Percentiles rank a stretch among this genome's conserved stretches.
Evolutionary conservation across 345 rosid genomes (phyloP).

Genomic region (Citrus reticulata): DNA sequence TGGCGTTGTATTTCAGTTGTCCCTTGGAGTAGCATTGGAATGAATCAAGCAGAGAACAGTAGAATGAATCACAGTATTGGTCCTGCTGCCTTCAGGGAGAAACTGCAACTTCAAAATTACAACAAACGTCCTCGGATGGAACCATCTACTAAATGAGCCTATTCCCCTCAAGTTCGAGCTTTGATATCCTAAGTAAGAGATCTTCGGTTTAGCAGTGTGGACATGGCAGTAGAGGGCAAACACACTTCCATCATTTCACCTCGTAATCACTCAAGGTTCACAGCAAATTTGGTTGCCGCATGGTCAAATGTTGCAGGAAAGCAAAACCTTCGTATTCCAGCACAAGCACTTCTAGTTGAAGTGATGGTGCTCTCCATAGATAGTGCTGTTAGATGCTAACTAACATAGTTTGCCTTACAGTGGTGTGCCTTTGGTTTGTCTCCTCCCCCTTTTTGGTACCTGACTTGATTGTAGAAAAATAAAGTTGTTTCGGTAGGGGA

Average conservation of each 20-base stretch:
- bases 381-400: too few relatives aligned
- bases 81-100: neutral
- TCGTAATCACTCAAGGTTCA: neutral
- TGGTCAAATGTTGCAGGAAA: neutral
- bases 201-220: neutral
- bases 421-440: too few relatives aligned
- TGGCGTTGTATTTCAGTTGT: neutral
- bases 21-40: neutral
- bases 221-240: neutral
- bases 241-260: neutral
- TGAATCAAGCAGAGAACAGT: neutral
- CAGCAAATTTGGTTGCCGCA: neutral
- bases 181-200: neutral
- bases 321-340: neutral
- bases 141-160: neutral
- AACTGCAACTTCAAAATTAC: neutral
- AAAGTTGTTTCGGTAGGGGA: too few relatives aligned
- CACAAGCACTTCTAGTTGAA: neutral
- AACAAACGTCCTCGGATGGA: conserved; percentile 21
- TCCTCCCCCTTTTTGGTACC: too few relatives aligned
- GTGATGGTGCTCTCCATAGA: too few relatives aligned
- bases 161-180: neutral
- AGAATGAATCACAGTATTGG: neutral
- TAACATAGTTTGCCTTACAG: too few relatives aligned
- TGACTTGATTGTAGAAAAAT: too few relatives aligned